These are phyloP conservation scores for Coniochaeta prunicola DNA, from an alignment of 2,329 filamentous ascomycete genomes.

Conservation along the genomic window DNA sequence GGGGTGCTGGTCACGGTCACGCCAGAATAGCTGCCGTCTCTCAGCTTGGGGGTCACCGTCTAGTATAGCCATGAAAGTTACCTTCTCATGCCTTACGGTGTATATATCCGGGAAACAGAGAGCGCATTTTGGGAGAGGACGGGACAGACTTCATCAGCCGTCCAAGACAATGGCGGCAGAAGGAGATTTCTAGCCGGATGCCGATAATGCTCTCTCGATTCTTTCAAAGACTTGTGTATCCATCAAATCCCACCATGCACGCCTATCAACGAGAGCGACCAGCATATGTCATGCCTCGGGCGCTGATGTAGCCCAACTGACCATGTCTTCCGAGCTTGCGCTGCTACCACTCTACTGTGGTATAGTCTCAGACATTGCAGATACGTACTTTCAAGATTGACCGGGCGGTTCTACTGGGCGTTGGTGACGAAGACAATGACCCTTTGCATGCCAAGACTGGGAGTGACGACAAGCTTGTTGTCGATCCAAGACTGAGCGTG, in stretches of 20 bases:
- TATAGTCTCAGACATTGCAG: too few species aligned
- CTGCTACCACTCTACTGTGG: not conserved
- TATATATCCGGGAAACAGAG: not conserved
- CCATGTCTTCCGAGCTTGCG: not conserved
- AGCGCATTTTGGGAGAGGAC: not conserved
- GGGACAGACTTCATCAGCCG: slow-evolving; percentile 2
- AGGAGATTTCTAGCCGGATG: not conserved
- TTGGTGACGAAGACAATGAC: not conserved
- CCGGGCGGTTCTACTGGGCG: not conserved
- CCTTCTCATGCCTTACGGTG: not conserved
- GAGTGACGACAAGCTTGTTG: not conserved
- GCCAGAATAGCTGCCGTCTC: not conserved
- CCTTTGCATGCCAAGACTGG: not conserved
- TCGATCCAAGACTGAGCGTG: not conserved
- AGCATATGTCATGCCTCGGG: not conserved
- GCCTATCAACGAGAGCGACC: not conserved
- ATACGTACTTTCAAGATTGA: not conserved
- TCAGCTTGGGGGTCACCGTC: not conserved
- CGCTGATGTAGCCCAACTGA: not conserved
- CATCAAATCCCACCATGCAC: not conserved
- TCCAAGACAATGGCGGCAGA: not conserved
- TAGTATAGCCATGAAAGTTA: not conserved
- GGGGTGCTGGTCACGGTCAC: not conserved
- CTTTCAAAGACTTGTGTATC: not conserved
- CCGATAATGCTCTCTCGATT: not conserved